Percentiles rank a stretch among this genome's conserved stretches.
Conservation (phyloP, 2,329 filamentous ascomycete species). For the Pseudopyrenochaeta lycopersici region DNA sequence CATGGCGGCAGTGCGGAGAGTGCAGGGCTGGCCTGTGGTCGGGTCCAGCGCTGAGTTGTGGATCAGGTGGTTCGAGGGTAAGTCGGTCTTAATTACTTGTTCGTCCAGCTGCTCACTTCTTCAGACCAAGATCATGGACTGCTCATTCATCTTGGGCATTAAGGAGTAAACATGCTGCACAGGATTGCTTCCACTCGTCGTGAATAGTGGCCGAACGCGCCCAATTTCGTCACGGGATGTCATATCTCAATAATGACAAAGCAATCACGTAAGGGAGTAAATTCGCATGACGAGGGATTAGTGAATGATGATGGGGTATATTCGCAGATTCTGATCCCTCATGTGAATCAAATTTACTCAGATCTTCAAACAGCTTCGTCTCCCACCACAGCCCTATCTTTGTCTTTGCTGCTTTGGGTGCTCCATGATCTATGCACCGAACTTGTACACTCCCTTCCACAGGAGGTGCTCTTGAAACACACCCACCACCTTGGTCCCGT, state of each 20-base stretch:
- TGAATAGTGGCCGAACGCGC: too few species aligned
- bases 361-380: background rate
- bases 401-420: background rate
- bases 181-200: background rate
- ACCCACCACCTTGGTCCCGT: conserved; percentile 38
- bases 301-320: too few species aligned
- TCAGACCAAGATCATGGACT: conserved; percentile 19
- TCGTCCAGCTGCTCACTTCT: background rate
- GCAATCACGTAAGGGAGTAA: too few species aligned
- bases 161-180: background rate
- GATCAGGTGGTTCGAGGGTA: background rate
- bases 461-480: conserved; percentile 5
- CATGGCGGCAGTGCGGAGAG: conserved; percentile 25
- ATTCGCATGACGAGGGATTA: too few species aligned
- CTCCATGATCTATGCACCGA: conserved; percentile 20
- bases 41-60: background rate
- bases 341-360: background rate
- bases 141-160: conserved; percentile 19
- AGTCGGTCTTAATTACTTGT: background rate
- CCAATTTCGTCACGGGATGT: too few species aligned
- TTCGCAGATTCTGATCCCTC: background rate
- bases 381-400: background rate
- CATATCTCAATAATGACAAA: too few species aligned
- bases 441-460: conserved; percentile 25
- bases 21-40: conserved; percentile 20